Conservation (phyloP, 2,329 filamentous ascomycete species). For the Colletotrichum lindemuthianum region DNA sequence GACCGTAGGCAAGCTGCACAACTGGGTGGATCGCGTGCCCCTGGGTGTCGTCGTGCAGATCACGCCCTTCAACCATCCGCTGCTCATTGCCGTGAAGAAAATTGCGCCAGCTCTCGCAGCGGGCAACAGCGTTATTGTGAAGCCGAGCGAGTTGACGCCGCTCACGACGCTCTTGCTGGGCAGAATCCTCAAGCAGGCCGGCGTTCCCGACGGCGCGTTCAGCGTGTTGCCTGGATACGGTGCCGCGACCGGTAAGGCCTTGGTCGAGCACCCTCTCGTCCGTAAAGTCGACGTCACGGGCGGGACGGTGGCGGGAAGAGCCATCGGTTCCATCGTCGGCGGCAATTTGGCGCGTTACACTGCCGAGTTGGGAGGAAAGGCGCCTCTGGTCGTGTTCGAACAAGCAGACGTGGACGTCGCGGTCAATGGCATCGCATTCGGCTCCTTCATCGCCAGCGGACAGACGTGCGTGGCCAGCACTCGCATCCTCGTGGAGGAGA, state of each 20-base stretch:
- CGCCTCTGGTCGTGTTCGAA: constrained; percentile 74
- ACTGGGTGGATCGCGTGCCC: constrained; percentile 63
- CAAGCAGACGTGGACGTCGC: constrained; percentile 72
- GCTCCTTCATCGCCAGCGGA: constrained; percentile 64
- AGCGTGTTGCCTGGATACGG: constrained; percentile 69
- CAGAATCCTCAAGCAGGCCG: constrained; percentile 70
- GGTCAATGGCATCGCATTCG: constrained; percentile 74
- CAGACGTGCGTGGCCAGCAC: constrained; percentile 76
- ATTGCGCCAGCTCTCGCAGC: constrained; percentile 68
- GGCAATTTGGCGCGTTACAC: constrained; percentile 76
- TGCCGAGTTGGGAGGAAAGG: constrained; percentile 78
- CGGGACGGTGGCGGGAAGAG: constrained; percentile 75
- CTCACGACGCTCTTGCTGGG: constrained; percentile 69
- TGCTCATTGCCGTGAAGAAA: constrained; percentile 69
- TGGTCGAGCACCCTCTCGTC: constrained; percentile 62
- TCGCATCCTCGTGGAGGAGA: constrained; percentile 77
- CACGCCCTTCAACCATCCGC: constrained; percentile 68
- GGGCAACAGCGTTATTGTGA: constrained; percentile 69
- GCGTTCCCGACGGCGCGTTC: constrained; percentile 76
- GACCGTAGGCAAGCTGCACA: constrained; percentile 68
- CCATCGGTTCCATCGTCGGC: constrained; percentile 73
- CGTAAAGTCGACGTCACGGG: constrained; percentile 81
- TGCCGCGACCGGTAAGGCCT: constrained; percentile 59
- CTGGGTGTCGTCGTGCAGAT: constrained; percentile 68
- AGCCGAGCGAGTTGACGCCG: constrained; percentile 71